Conservation (phyloP, 2,329 filamentous ascomycete species). For the Cladosporium sp. region DNA sequence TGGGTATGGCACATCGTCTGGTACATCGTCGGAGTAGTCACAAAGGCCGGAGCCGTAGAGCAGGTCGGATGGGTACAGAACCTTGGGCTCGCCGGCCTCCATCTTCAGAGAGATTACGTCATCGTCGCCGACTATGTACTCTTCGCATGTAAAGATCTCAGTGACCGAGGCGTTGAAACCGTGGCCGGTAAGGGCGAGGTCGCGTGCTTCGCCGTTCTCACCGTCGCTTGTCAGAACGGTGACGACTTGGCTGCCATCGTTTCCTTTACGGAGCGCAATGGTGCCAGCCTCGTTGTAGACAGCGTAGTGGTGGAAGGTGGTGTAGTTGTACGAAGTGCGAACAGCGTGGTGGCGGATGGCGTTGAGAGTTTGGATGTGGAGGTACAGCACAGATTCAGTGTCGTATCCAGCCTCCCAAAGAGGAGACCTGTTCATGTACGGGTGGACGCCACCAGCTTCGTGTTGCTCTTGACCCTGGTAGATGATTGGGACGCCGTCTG, state of each 20-base stretch:
- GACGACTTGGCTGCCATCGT: constrained; percentile 44
- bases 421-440: constrained; percentile 42
- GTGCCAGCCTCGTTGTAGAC: constrained; percentile 49
- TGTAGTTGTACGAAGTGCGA: constrained; percentile 41
- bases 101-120: constrained; percentile 38
- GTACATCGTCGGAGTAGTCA: constrained; percentile 20
- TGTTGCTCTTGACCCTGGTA: constrained; percentile 49
- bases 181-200: constrained; percentile 40
- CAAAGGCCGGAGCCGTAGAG: constrained; percentile 33
- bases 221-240: constrained; percentile 49
- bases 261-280: constrained; percentile 50
- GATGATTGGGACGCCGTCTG: constrained; percentile 47
- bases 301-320: constrained; percentile 45
- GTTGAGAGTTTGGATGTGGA: constrained; percentile 44
- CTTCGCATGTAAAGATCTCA: constrained; percentile 40
- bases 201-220: constrained; percentile 33
- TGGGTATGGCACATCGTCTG: constrained; percentile 14
- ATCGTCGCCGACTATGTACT: constrained; percentile 31
- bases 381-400: constrained; percentile 45
- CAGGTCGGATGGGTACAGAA: constrained; percentile 36
- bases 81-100: constrained; percentile 39
- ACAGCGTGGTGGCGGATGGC: constrained; percentile 48
- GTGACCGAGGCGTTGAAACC: constrained; percentile 36
- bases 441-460: constrained; percentile 37
- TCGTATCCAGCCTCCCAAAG: constrained; percentile 45